Percentiles rank a stretch among this genome's conserved stretches.
Conservation (phyloP, 202 grass and related monocot species). For the Hordeum pubiflorum region DNA sequence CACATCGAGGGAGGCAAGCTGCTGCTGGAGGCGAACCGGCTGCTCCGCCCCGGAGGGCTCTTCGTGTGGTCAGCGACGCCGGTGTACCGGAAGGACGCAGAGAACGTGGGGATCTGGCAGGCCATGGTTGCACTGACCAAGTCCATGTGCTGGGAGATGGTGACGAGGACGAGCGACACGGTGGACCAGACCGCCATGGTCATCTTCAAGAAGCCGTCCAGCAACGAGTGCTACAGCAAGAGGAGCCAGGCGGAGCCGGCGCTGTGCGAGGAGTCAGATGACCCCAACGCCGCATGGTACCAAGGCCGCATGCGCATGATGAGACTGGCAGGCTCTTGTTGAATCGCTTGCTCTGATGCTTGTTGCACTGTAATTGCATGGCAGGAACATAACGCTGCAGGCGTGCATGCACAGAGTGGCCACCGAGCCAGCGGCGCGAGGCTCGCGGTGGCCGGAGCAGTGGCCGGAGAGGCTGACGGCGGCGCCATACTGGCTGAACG, state of each 20-base stretch:
- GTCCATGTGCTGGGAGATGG: constrained; percentile 65
- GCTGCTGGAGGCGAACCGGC: constrained; percentile 62
- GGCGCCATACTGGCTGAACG: constrained; percentile 56
- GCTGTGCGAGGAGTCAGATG: constrained; percentile 53
- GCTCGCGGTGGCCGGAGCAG: constrained; percentile 51
- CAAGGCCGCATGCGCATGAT: too few species aligned
- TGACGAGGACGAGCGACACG: constrained; percentile 48
- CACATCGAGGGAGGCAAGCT: constrained; percentile 69
- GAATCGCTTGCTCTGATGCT: background rate
- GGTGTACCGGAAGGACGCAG: constrained; percentile 54
- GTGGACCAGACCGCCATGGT: constrained; percentile 67
- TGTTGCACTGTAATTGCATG: background rate
- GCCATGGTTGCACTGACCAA: constrained; percentile 58
- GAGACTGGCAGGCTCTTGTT: background rate
- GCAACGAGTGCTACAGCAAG: constrained; percentile 63
- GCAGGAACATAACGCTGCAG: constrained; percentile 62
- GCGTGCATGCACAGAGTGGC: constrained; percentile 72
- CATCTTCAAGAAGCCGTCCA: constrained; percentile 62
- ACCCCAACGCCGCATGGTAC: constrained; percentile 62
- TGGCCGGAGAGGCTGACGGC: constrained; percentile 60
- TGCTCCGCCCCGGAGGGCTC: constrained; percentile 68
- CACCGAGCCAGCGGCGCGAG: constrained; percentile 16
- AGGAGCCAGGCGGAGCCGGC: constrained; percentile 35
- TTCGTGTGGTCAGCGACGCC: constrained; percentile 91
- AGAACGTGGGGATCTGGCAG: constrained; percentile 74